Evolutionary conservation across 2,329 filamentous ascomycete genomes (phyloP).

Genomic region (Cyanodermella asteris): DNA sequence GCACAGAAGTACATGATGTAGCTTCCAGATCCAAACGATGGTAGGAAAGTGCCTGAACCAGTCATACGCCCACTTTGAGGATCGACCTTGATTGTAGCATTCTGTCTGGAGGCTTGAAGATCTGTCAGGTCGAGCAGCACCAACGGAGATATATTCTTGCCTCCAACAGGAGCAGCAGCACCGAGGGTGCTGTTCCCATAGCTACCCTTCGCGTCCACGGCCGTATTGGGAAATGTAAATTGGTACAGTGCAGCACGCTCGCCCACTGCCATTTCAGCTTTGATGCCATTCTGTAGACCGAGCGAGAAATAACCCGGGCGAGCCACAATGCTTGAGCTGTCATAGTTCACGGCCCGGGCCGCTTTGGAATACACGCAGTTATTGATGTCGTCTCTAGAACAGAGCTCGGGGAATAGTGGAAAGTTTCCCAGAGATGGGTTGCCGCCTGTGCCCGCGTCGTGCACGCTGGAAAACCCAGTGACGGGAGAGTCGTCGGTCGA

Average conservation of each 20-base stretch:
- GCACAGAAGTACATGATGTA: conserved; percentile 44
- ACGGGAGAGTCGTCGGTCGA: conserved; percentile 27
- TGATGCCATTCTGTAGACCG: conserved; percentile 32
- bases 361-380: conserved; percentile 37
- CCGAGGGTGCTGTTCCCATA: too few species aligned
- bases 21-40: conserved; percentile 41
- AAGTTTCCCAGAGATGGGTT: conserved; percentile 50
- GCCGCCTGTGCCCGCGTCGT: conserved; percentile 30
- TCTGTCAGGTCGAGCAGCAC: conserved; percentile 46
- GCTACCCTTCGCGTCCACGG: too few species aligned
- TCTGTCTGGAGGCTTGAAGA: conserved; percentile 36
- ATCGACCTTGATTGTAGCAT: conserved; percentile 35
- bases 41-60: conserved; percentile 38
- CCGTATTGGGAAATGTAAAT: conserved; percentile 36
- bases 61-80: conserved; percentile 35
- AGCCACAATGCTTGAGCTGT: conserved; percentile 30
- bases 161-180: conserved; percentile 11
- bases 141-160: conserved; percentile 23
- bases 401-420: conserved; percentile 44
- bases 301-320: conserved; percentile 45
- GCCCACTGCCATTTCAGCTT: conserved; percentile 44
- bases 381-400: conserved; percentile 38
- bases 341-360: conserved; percentile 26
- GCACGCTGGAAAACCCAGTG: conserved; percentile 30
- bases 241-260: conserved; percentile 44